A percentile compares a stretch with the other conserved stretches of the same genome.
Conservation (phyloP, 306 rosid species). For the Castanospermum australe region DNA sequence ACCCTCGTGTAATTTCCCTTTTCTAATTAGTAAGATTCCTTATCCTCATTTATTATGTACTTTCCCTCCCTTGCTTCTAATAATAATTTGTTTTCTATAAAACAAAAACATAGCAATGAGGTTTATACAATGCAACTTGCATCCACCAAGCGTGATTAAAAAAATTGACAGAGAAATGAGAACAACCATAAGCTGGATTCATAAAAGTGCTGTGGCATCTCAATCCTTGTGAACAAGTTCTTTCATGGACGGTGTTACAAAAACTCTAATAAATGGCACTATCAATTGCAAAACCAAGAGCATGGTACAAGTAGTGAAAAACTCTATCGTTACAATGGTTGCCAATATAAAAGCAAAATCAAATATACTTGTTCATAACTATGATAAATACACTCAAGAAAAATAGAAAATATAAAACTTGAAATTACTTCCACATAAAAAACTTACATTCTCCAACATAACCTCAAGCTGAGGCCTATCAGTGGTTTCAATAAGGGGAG, state of each 20-base stretch:
- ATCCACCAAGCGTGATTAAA: not conserved
- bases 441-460: conserved; percentile 50
- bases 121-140: too few species aligned
- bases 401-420: not conserved
- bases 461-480: conserved; percentile 34
- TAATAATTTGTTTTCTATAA: not conserved
- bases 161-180: not conserved
- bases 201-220: not conserved
- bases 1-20: not conserved
- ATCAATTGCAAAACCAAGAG: conserved; percentile 17
- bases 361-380: not conserved
- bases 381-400: conserved; percentile 5
- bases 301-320: conserved; percentile 11
- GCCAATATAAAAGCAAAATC: not conserved
- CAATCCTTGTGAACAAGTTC: conserved; percentile 14
- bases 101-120: too few species aligned
- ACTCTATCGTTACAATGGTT: not conserved
- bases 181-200: not conserved
- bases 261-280: not conserved
- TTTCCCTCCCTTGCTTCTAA: not conserved
- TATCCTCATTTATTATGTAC: not conserved
- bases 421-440: not conserved
- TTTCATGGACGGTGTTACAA: not conserved
- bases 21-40: not conserved
- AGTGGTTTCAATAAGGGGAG: conserved; percentile 37